A percentile compares a stretch with the other conserved stretches of the same genome.
phyloP scores from a whole-genome alignment of 2,329 filamentous ascomycete genomes.

The Plenodomus lindquistii region DNA sequence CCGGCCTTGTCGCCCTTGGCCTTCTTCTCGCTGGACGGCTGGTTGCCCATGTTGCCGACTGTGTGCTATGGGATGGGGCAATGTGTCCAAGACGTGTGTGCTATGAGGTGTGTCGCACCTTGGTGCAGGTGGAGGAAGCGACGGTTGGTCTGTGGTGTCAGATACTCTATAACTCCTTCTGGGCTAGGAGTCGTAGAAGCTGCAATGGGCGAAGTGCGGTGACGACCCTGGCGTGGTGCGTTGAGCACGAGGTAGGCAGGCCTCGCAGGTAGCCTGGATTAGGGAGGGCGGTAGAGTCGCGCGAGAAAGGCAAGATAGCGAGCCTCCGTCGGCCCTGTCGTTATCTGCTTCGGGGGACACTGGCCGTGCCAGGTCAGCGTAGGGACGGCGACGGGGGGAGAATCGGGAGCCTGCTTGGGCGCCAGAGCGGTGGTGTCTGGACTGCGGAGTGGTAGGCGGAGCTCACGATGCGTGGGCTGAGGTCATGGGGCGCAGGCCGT shows the following conservation, averaged over 20 bases:
- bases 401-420: slow-evolving; percentile 40
- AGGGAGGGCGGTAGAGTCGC: slow-evolving; percentile 51
- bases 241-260: slow-evolving; percentile 9
- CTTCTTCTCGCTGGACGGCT: slow-evolving; percentile 65
- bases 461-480: slow-evolving; percentile 25
- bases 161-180: slow-evolving; percentile 20
- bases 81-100: slow-evolving; percentile 8
- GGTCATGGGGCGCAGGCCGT: slow-evolving; percentile 18
- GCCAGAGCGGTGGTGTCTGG: slow-evolving; percentile 43
- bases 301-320: slow-evolving; percentile 51
- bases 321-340: slow-evolving; percentile 48
- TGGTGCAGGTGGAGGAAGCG: slow-evolving; percentile 13
- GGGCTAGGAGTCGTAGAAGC: slow-evolving; percentile 1
- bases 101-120: slow-evolving; percentile 1
- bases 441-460: slow-evolving; percentile 11
- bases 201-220: slow-evolving; percentile 21
- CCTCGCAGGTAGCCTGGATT: slow-evolving; percentile 28
- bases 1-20: slow-evolving; percentile 50
- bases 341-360: slow-evolving; percentile 39
- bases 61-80: slow-evolving; percentile 7
- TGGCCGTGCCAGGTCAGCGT: slow-evolving; percentile 30
- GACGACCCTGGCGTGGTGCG: slow-evolving; percentile 7
- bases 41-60: slow-evolving; percentile 71
- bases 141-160: slow-evolving; percentile 19
- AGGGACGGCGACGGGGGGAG: slow-evolving; percentile 39